Conservation (phyloP, 345 rosid genomes). For the Eucalyptus decipiens region DNA sequence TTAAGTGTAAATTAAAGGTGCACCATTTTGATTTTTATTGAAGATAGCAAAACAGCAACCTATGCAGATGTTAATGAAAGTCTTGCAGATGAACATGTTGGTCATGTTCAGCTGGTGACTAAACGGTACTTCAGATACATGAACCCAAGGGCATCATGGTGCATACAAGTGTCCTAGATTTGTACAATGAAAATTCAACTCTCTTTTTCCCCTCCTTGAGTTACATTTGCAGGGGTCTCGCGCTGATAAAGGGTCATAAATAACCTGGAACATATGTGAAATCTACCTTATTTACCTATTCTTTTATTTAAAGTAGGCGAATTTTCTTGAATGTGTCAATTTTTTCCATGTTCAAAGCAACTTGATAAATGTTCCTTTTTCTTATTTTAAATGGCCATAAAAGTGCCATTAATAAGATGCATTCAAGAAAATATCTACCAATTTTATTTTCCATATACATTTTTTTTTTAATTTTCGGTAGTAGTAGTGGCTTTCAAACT, state of each 20-base stretch:
- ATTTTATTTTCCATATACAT: not conserved
- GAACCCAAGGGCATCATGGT: not conserved
- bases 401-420: not conserved
- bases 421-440: not conserved
- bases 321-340: not conserved
- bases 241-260: not conserved
- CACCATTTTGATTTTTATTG: not conserved
- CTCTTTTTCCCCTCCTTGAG: not conserved
- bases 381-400: not conserved
- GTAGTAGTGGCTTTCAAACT: not conserved
- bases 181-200: not conserved
- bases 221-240: not conserved
- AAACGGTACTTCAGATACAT: not conserved
- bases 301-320: not conserved
- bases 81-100: not conserved
- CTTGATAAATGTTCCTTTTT: not conserved
- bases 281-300: not conserved
- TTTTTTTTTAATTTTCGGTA: too few species aligned
- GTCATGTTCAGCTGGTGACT: not conserved
- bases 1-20: not conserved
- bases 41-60: not conserved
- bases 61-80: not conserved
- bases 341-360: not conserved
- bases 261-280: not conserved
- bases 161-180: not conserved